phyloP scores from a whole-genome alignment of 1,284 basidiomycete genomes.

The Peniophora sp. region DNA sequence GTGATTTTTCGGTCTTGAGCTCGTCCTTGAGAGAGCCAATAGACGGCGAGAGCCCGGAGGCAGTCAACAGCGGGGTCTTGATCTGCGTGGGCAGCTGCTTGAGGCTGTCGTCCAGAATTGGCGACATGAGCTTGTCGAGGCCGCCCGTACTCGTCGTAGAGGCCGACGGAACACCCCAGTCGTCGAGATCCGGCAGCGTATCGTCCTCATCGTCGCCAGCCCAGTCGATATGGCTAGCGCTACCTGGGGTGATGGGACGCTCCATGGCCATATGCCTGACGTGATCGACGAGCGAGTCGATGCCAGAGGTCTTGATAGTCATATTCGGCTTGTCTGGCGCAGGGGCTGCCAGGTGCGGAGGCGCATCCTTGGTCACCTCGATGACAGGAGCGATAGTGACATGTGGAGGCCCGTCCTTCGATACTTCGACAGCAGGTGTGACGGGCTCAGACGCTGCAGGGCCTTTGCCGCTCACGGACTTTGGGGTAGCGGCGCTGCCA shows the following conservation, averaged over 20 bases:
- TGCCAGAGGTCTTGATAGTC: constrained; percentile 44
- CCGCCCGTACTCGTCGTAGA: constrained; percentile 14
- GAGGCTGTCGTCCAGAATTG: constrained; percentile 58
- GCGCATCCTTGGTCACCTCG: constrained; percentile 41
- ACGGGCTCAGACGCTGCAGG: constrained; percentile 12
- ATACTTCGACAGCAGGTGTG: too few relatives aligned
- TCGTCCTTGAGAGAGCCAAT: background rate
- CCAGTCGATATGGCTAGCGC: constrained; percentile 74
- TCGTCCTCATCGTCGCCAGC: constrained; percentile 72
- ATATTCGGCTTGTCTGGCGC: constrained; percentile 16
- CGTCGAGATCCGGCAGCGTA: constrained; percentile 70
- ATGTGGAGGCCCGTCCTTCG: too few relatives aligned
- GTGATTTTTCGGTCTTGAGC: background rate
- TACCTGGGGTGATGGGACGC: constrained; percentile 50
- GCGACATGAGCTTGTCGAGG: constrained; percentile 41
- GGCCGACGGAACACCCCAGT: constrained; percentile 62
- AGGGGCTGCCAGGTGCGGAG: constrained; percentile 42
- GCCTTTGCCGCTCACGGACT: constrained; percentile 11
- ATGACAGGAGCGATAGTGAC: too few relatives aligned
- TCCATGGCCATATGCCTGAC: constrained; percentile 65
- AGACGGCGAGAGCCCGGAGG: constrained; percentile 13
- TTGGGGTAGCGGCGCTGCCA: too few relatives aligned
- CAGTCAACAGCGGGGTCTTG: constrained; percentile 14
- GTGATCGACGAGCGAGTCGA: constrained; percentile 65
- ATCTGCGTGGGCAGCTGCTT: constrained; percentile 48